Base-by-base conservation (phyloP, 306 rosid species). In the Cajanus cajan region DNA sequence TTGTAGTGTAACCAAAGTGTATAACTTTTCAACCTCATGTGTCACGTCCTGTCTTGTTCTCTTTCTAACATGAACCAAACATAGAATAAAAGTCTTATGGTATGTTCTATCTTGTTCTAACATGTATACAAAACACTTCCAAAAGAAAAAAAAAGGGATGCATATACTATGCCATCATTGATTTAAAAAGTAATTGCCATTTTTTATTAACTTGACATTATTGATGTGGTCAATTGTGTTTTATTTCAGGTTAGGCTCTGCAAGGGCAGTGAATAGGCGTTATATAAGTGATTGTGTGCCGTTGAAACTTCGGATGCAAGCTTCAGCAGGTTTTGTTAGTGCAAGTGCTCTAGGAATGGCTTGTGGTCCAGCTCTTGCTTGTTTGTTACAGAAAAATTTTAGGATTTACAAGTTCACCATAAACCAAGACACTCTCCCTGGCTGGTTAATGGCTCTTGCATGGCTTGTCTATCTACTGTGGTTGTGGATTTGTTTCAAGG, bases 261-360 rank as follows among this genome's bases (percentile, higher is more conserved):
- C 99, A 43, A 88, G 99, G 87, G 99, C 99, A 21, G 98, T 96
- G 41, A 96, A 96, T 75, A 81, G 99, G 88, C 98, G 99, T 54
- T 96, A 96, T 82, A 95, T 95, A 76, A 95, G 97, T 72, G 99
- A 95, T 33, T 95, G 99, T 67, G 98, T 93, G 10, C 98, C 99
- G 7, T 51, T 86, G 80, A 93, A 88, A 86, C 77, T 75, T 71
- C 90, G 98, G 73, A 86, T 96, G 96, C 96, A 90, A 78, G 99
- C 99, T n/a, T 96, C 99, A 34, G 99, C 99, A 4, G 98, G 88
- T 77, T 94, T 94, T 85, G 98, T 94, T 8, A 91, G 97, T 76
- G 96, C 98, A 39, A 88, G 96, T 55, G 98, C 97, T 4, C 84
- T 94, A 9, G 99, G 99, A 82, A 96, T 96, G 99, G 98, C 99